A percentile compares a stretch with the other conserved stretches of the same genome.
Conservation (phyloP, 345 rosid genomes). For the Luvunga scandens region DNA sequence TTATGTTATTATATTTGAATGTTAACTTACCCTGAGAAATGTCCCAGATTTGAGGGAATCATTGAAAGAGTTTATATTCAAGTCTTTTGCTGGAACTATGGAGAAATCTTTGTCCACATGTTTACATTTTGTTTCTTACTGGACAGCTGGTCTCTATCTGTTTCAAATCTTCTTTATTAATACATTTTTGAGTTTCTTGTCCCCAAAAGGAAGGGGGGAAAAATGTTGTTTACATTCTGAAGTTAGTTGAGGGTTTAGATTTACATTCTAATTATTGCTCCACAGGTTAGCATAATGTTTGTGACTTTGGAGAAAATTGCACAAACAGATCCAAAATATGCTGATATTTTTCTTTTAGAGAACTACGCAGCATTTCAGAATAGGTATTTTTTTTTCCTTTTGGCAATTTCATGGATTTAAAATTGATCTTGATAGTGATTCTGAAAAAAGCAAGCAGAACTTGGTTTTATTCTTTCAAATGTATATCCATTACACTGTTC, state of each 20-base stretch:
- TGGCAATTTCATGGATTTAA: neutral
- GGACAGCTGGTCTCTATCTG: no score
- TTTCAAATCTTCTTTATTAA: no score
- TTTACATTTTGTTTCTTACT: no score
- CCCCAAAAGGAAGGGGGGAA: no score
- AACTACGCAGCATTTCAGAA: conserved; percentile 98
- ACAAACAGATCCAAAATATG: conserved; percentile 88
- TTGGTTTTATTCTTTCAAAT: neutral
- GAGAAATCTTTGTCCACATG: neutral
- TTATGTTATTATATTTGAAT: neutral
- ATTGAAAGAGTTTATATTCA: neutral
- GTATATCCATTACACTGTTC: neutral
- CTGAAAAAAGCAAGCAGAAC: neutral
- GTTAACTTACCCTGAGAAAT: neutral
- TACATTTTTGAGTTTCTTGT: no score
- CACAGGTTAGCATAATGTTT: conserved; percentile 93
- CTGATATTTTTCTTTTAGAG: conserved; percentile 89
- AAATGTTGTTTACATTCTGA: neutral
- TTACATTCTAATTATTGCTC: conserved; percentile 25
- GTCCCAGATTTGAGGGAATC: neutral
- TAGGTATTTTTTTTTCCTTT: conserved; percentile 40
- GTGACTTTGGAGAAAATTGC: conserved; percentile 92
- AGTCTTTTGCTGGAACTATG: neutral
- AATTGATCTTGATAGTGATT: conserved; percentile 5
- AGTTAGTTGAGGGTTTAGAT: neutral